phyloP scores from a whole-genome alignment of 2,329 filamentous ascomycete species.

The Calonectria pseudoreteaudii region DNA sequence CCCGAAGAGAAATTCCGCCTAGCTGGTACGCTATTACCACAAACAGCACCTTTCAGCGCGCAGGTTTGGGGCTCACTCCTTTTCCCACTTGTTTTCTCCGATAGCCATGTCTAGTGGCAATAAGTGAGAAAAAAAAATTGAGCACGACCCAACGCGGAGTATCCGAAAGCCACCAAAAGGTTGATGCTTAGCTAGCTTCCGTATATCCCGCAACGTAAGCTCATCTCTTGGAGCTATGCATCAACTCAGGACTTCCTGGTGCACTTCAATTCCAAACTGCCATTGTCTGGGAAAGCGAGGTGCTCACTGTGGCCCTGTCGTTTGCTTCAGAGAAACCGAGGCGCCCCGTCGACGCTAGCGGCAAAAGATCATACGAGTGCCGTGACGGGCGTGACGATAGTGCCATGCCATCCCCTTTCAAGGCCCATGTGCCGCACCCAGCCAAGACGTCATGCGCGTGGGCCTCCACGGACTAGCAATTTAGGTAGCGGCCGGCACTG shows the following conservation, averaged over 20 bases:
- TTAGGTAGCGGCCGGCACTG: conserved; percentile 42
- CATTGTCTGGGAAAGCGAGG: conserved; percentile 29
- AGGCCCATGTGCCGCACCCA: conserved; percentile 42
- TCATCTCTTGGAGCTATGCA: conserved; percentile 16
- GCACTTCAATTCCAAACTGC: conserved; percentile 24
- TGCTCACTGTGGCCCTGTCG: conserved; percentile 28
- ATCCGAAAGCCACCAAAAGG: neutral
- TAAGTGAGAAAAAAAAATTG: neutral
- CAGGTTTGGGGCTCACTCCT: neutral
- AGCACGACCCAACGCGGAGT: neutral
- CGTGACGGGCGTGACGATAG: conserved; percentile 36
- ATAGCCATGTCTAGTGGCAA: neutral
- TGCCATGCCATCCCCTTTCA: conserved; percentile 37
- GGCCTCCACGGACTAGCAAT: conserved; percentile 31
- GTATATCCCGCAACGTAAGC: conserved; percentile 7
- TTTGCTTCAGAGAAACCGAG: conserved; percentile 36
- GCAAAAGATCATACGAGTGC: conserved; percentile 45
- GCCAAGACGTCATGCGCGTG: conserved; percentile 44
- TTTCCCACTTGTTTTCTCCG: conserved; percentile 1
- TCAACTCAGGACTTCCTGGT: conserved; percentile 5
- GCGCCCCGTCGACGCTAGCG: conserved; percentile 38
- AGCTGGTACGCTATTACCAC: conserved; percentile 9
- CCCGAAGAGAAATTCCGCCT: conserved; percentile 8
- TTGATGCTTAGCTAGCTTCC: neutral
- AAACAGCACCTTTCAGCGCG: neutral